A percentile compares a stretch with the other conserved stretches of the same genome.
phyloP scores from a whole-genome alignment of 2,329 filamentous ascomycete genomes.

The Chaetomium olivaceum region DNA sequence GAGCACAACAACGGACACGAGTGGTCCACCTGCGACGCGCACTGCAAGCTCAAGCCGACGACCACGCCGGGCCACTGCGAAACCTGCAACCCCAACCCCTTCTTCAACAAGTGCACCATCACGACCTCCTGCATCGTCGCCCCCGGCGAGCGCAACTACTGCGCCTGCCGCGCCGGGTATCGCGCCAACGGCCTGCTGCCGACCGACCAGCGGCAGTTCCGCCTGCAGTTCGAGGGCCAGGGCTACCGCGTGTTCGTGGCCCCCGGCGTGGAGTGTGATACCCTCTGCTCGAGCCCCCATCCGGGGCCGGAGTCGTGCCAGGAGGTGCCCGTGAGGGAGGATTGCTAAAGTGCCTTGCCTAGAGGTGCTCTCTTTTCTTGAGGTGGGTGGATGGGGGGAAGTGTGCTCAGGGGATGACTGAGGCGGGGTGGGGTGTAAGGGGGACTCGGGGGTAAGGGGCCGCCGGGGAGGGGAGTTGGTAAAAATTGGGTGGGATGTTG shows the following conservation, averaged over 20 bases:
- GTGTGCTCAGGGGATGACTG: not conserved
- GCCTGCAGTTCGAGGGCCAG: slow-evolving; percentile 23
- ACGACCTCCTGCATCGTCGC: slow-evolving; percentile 27
- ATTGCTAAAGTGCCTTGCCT: slow-evolving; percentile 12
- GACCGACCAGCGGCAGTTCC: slow-evolving; percentile 27
- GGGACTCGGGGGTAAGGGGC: not conserved
- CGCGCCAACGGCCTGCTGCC: slow-evolving; percentile 21
- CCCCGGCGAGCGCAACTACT: slow-evolving; percentile 20
- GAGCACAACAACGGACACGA: slow-evolving; percentile 20
- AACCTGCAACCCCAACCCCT: slow-evolving; percentile 27
- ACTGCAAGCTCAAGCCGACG: slow-evolving; percentile 17
- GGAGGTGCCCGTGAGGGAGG: slow-evolving; percentile 26
- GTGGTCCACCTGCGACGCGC: slow-evolving; percentile 14
- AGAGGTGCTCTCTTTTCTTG: not conserved
- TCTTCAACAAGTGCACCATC: slow-evolving; percentile 30
- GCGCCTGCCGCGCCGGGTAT: slow-evolving; percentile 27
- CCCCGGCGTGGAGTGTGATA: slow-evolving; percentile 25
- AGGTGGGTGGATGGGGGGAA: not conserved
- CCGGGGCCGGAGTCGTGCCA: slow-evolving; percentile 24
- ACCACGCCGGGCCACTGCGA: slow-evolving; percentile 11
- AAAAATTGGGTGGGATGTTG: not conserved
- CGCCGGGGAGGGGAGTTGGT: too few relatives aligned
- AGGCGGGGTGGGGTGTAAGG: not conserved
- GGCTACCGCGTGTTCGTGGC: slow-evolving; percentile 28
- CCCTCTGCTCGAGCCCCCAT: slow-evolving; percentile 23